Base-by-base conservation (phyloP, 768 basidiomycete genomes). In the Trametes coccinea region DNA sequence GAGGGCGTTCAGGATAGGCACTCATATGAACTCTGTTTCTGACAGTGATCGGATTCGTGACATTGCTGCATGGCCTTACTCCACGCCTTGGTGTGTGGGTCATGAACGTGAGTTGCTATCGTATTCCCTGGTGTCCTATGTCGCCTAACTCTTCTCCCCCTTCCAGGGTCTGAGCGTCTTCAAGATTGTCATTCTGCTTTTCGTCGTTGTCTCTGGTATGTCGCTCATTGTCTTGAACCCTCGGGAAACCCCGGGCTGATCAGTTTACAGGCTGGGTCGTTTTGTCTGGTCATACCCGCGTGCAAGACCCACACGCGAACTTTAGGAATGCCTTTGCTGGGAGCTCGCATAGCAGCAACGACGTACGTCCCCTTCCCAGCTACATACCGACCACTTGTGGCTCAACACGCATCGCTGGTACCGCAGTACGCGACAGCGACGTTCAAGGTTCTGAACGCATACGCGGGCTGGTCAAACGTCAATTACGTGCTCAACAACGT, bases 401-500 rank as follows among this genome's bases (percentile, higher is more conserved):
- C n/a, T 41, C 11, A 47, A 7, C 6, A 5, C 4, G 11, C 27
- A 7, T 22, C 46, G 22, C 2, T 29, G 22, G 31, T 13, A 13
- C 14, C 29, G n/a, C 53, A 85, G 84, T 87, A 84, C 57, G 84
- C 83, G 0, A 83, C 84, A 0, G 85, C 83, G 2, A 84, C 78
- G 0, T 84, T 83, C 78, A 84, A 86, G 62, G 82, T 86, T 29
- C 71, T 86, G 27, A 75, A 76, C 56, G 69, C 79, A 1, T 82
- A 79, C 58, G 46, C 69, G 1, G 84, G 84, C 5, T 85, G 84
- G 84, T 81, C 80, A 2, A 81, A 80, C 47, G 80, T 82, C 29
- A 84, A 84, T 66, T 83, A 83, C 55, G 84, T 86, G 5, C 71
- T 86, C 59, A 85, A 84, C 71, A 83, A 86, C 9, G 83, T 87